Evolutionary conservation across 2,329 filamentous ascomycete genomes (phyloP), one percentile per base, ranked within the genome.

Genomic region (Aureobasidium sp.): DNA sequence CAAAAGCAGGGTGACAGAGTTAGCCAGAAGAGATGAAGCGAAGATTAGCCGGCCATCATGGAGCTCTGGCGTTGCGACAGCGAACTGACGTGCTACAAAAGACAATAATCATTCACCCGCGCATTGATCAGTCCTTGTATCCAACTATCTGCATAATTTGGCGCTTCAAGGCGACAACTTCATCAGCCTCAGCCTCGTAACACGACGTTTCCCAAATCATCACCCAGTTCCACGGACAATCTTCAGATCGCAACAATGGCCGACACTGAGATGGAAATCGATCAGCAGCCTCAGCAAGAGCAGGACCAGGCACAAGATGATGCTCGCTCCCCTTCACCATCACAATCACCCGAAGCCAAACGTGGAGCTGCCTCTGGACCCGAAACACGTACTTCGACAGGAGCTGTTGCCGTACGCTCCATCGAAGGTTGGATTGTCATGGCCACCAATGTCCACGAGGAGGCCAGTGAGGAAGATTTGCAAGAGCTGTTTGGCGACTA

Each of bases 351-450:
- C 21, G 39, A 44, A 29, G 29, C 29, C n/a, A 37, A 27, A 21
- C 38, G 54, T n/a, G 62, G 57, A 58, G 60, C 57, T 56, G 55
- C 63, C 61, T 54, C 66, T 42, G 62, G 67, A 52, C 56, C 67
- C 71, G 81, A 85, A 64, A 85, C 88, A 77, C 81, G 82, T 63
- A 90, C 87, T 6, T 79, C 81, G 62, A 76, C 79, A 32, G 85
- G 86, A 66, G 87, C 87, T 53, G 88, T 84, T 1, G 88, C 88
- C 21, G 88, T 93, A 56, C 86, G 88, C 63, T 90, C 85, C 53
- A 90, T 93, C 65, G 88, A 93, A 71, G 88, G 88, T 61, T 93
- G 88, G 88, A 93, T 93, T 69, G 77, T 93, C 64, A 83, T 89
- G 58, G 87, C 88, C 60, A 90, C 87, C 49, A 93, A 93, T 64